Conservation (phyloP, 2,329 filamentous ascomycete genomes). For the Paraphaeosphaeria sporulosa region DNA sequence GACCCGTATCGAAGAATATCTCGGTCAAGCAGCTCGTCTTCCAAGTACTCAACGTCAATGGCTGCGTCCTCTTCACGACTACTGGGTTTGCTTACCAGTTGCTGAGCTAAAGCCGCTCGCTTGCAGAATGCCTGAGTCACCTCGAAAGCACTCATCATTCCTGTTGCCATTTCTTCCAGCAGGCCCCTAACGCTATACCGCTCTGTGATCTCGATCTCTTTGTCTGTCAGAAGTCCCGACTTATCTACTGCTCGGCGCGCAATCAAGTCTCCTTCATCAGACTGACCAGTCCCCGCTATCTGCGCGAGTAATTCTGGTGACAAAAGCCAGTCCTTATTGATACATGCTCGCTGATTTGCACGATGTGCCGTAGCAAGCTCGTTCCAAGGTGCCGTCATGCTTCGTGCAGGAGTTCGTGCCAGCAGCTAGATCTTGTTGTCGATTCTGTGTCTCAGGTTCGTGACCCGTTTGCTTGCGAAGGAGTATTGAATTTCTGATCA, state of each 20-base stretch:
- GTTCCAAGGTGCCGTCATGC: not conserved
- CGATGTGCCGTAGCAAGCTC: not conserved
- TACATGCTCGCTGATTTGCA: not conserved
- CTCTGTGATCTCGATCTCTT: not conserved
- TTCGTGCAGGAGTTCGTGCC: not conserved
- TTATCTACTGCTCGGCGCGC: not conserved
- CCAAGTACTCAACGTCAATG: not conserved
- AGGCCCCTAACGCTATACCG: not conserved
- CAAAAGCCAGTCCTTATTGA: not conserved
- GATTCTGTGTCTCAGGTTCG: too few relatives aligned
- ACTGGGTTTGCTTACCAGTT: conserved; percentile 52
- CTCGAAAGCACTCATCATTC: conserved; percentile 27
- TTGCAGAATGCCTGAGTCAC: conserved; percentile 60
- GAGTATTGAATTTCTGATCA: too few relatives aligned
- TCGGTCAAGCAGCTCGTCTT: not conserved
- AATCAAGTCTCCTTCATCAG: not conserved
- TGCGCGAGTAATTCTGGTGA: not conserved
- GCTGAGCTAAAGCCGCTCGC: conserved; percentile 60
- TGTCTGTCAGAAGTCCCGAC: not conserved
- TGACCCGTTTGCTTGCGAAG: too few relatives aligned
- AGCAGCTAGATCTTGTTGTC: too few relatives aligned
- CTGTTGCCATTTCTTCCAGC: not conserved
- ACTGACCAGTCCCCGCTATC: not conserved
- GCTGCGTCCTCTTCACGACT: not conserved
- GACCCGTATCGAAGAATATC: conserved; percentile 37